These are phyloP conservation scores for Aquilaria sinensis DNA, from an alignment of 345 rosid species.

Conservation along the genomic window DNA sequence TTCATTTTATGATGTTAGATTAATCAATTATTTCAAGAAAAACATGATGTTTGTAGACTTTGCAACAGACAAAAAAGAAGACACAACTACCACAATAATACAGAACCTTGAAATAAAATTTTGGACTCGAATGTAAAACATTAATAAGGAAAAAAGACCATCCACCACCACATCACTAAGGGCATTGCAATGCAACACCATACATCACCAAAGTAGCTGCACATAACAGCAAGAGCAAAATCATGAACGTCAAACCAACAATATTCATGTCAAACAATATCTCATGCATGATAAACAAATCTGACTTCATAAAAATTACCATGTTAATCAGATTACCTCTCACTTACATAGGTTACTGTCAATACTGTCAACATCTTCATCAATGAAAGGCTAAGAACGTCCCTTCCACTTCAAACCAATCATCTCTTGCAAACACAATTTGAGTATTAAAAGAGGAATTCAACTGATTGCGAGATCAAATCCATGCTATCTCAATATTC, in stretches of 20 bases:
- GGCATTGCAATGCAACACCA: no score
- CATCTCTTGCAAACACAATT: constrained; percentile 91
- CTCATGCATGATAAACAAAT: constrained; percentile 13
- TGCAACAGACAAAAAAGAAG: no score
- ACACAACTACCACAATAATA: no score
- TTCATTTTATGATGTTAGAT: no score
- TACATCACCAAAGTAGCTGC: no score
- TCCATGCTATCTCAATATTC: constrained; percentile 28
- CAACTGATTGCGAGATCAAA: constrained; percentile 18
- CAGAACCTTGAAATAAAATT: no score
- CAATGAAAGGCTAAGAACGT: constrained; percentile 64
- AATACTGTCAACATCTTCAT: constrained; percentile 57
- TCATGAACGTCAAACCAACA: not conserved
- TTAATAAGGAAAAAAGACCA: no score
- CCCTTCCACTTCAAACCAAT: constrained; percentile 82
- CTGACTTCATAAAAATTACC: constrained; percentile 22
- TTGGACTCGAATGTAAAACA: no score
- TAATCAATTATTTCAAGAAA: no score
- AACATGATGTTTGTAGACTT: no score
- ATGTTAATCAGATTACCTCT: constrained; percentile 60
- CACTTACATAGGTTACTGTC: constrained; percentile 36
- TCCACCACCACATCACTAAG: no score
- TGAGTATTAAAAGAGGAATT: constrained; percentile 44
- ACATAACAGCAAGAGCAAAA: not conserved
- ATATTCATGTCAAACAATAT: constrained; percentile 2